Conservation (phyloP, 768 basidiomycete species). For the Cystofilobasidium ferigula region DNA sequence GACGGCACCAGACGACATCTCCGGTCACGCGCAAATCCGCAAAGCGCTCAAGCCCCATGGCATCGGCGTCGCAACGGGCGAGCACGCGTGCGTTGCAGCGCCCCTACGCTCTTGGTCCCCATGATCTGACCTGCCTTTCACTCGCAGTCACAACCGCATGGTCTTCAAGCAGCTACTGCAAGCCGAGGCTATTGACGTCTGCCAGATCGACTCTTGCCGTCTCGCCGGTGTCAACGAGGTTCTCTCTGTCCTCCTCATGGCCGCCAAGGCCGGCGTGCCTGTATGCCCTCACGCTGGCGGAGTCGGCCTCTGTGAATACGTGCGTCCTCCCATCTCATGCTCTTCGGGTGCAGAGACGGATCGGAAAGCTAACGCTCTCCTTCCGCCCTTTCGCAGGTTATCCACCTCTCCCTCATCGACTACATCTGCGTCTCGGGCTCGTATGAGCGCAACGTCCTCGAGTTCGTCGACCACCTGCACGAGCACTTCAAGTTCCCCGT, state of each 20-base stretch:
- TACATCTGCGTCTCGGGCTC: constrained; percentile 82
- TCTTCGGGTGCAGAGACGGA: no score
- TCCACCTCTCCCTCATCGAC: constrained; percentile 65
- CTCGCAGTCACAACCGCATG: constrained; percentile 59
- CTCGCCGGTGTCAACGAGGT: constrained; percentile 89
- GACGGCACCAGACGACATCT: constrained; percentile 85
- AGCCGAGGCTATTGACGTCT: constrained; percentile 78
- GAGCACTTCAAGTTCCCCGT: constrained; percentile 84
- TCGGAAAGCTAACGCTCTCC: background rate
- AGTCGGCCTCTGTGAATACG: constrained; percentile 50
- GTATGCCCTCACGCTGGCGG: constrained; percentile 93
- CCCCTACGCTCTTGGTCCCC: background rate
- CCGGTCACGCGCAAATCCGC: constrained; percentile 46
- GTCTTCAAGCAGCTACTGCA: constrained; percentile 92
- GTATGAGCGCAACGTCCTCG: constrained; percentile 89
- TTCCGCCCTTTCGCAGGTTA: constrained; percentile 53
- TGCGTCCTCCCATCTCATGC: background rate
- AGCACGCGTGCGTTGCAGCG: constrained; percentile 50
- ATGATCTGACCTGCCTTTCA: background rate
- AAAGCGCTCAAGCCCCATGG: constrained; percentile 64
- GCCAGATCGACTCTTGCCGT: constrained; percentile 89
- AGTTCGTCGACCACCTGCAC: constrained; percentile 52
- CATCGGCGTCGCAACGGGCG: constrained; percentile 86
- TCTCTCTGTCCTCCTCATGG: constrained; percentile 78
- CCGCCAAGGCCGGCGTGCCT: constrained; percentile 71